Evolutionary conservation across 2,329 filamentous ascomycete genomes (phyloP).

Genomic region (Pseudocercospora eumusae): DNA sequence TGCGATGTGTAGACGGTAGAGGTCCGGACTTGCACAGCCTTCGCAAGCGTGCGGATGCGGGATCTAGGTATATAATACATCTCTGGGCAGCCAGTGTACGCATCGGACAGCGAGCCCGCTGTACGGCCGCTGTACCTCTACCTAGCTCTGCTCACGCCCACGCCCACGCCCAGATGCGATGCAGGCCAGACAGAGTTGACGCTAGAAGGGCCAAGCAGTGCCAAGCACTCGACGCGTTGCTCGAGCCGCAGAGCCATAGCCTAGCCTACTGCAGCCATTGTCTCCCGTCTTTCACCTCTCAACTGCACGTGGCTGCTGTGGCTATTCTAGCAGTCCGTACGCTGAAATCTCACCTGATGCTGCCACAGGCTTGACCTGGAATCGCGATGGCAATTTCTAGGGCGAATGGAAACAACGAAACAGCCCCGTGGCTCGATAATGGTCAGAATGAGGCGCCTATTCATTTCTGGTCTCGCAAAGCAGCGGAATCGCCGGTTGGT

Average conservation of each 20-base stretch:
- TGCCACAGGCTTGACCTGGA: not conserved
- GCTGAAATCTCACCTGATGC: conserved; percentile 6
- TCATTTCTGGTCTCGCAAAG: conserved; percentile 1
- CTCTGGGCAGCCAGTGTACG: conserved; percentile 5
- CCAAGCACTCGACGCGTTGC: conserved; percentile 8
- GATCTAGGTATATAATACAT: conserved; percentile 4
- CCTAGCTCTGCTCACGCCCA: too few species aligned
- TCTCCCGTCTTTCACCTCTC: conserved; percentile 8
- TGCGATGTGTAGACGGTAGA: not conserved
- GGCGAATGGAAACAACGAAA: conserved; percentile 3
- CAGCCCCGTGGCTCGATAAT: not conserved
- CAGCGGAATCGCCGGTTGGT: not conserved
- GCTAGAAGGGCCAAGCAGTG: conserved; percentile 8
- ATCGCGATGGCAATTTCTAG: conserved; percentile 5
- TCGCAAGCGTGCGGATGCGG: not conserved
- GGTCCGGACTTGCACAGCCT: not conserved
- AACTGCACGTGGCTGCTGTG: conserved; percentile 16
- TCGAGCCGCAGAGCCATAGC: conserved; percentile 10
- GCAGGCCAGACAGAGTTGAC: conserved; percentile 8
- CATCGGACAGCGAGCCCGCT: conserved; percentile 8
- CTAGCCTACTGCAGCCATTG: too few species aligned
- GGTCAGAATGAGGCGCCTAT: not conserved
- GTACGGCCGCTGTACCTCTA: conserved; percentile 5
- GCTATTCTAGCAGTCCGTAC: conserved; percentile 1
- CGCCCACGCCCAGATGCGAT: not conserved